Evolutionary conservation across 179 eudicot species (phyloP), one percentile per base, ranked within the genome.

Genomic region (Amaranthus tricolor): DNA sequence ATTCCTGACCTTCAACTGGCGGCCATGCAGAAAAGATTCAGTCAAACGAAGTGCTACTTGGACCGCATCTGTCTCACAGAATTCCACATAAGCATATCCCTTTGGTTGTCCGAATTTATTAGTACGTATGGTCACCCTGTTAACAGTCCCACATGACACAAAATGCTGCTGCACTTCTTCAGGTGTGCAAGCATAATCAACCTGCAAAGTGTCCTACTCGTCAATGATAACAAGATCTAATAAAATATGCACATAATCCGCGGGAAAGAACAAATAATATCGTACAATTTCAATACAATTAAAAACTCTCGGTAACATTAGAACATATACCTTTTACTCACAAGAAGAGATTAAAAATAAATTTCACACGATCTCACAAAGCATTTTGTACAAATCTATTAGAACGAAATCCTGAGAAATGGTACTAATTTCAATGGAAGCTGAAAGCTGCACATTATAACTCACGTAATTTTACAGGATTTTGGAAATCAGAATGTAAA

Each of bases 81-180:
- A 88, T 68, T 88, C 92, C 76, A 86, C 88, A 76, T 86, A 88
- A 31, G 92, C 92, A 75, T 88, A 88, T 51, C 90, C 90, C 81
- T 86, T 88, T 51, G 92, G 92, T 72, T 88, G 92, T 70, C 92
- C 92, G 66, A 50, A 86, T 74, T 86, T 88, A 74, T 72, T 80
- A 31, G 87, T 85, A 71, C 89, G 81, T 57, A 88, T 88, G 21
- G 92, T 88, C 59, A 86, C 90, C 62, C 90, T 83, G 72, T 88
- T 88, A 61, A 88, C 87, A 7, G 87, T 86, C 63, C 92, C 92
- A 80, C 91, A 85, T 45, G 85, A 69, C 81, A 82, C 88, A 76
- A 88, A 88, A 77, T 88, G 89, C 76, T 85, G 90, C 76, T 88
- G 90, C 66, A 88, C 89, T 77, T 85, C 89, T 79, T 86, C 90